Base-by-base conservation (phyloP, 1,139 yeast genomes). In the Lodderomyces pseudojiufengensis region DNA sequence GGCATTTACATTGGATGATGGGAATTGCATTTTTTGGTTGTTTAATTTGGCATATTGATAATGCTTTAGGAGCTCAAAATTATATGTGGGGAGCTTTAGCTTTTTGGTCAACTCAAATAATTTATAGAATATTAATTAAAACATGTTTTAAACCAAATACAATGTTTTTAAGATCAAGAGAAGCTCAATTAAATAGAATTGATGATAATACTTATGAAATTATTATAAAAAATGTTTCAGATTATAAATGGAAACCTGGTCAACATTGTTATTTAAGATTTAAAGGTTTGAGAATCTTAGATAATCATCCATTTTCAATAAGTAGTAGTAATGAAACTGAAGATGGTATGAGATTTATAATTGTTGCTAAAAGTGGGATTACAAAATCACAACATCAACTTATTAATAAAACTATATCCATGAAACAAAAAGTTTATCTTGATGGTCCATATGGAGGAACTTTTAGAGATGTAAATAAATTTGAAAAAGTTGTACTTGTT, bases 361-460 rank as follows among this genome's bases (percentile, higher is more conserved):
- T 78, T 8, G 61, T 73, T 31, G 76, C 82, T 0, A 65, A 69
- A 42, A 54, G 54, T 12, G 86, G 86, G 0, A 57, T 78, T 37
- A 79, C 85, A 1, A 48, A 39, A 31, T 37, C 40, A 5, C 44
- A 66, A 24, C 57, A 56, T 32, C 42, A 52, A 9, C 57, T 61
- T 43, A 48, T 67, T 32, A 58, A 61, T 30, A 50, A 52, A 5
- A 46, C 44, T 25, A 45, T 54, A 4, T 38, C 46, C 5, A 40
- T 44, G 15, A 51, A 57, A 18, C 60, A 59, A 42, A 51, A 54
- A 26, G 76, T 76, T 1, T 64, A 56, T 41, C 51, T 79, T 32
- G 85, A 79, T 51, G 85, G 85, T 3, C 82, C 85, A 2, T 79
- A 78, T 45, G 85, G 85, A 8, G 84, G 84, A 0, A 50, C 73